Evolutionary conservation across 768 basidiomycete species (phyloP), one percentile per base, ranked within the genome.

Genomic region (Lactarius trivialis): DNA sequence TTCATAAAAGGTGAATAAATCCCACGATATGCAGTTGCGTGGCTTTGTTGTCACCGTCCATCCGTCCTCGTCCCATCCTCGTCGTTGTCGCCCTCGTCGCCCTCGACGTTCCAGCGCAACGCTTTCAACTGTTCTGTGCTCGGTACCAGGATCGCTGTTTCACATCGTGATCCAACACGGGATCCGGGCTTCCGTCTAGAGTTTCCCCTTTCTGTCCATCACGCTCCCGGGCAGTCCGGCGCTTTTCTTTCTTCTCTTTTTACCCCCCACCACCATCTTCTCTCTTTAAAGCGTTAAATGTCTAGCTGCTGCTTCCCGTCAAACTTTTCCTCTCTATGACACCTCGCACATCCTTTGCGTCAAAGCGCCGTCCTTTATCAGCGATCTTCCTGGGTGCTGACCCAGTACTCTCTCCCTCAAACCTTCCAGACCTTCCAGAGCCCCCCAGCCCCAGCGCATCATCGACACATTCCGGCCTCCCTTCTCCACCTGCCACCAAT

Each of bases 401-500:
- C 19, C n/a, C 51, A 59, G 73, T 76, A 68, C 71, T 76, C 56
- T 75, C 76, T 43, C 66, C 68, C 51, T 68, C 67, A 26, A 66
- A 56, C 45, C 72, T 67, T 68, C 73, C 67, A 15, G 71, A 76
- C 52, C 76, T 88, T 21, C 88, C 88, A 3, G 85, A 86, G 68
- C 79, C 89, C 49, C 84, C 85, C n/a, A 86, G 84, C 64, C 85
- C 86, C 12, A 77, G 75, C 26, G 74, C 78, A 36, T 76, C 78
- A 60, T 79, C 84, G 4, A 71, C 69, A 65, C 76, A 78, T 60
- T 89, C 88, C 6, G 89, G 90, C 7, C 72, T 92, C 6, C 90
- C 91, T 1, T 91, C 89, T 26, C 91, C 91, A 0, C 91, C 91
- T 48, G 89, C 88, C 30, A 89, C 91, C 21, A 91, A 91, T 70